Conservation (phyloP, 2,329 filamentous ascomycete species). For the Capronia coronata region DNA sequence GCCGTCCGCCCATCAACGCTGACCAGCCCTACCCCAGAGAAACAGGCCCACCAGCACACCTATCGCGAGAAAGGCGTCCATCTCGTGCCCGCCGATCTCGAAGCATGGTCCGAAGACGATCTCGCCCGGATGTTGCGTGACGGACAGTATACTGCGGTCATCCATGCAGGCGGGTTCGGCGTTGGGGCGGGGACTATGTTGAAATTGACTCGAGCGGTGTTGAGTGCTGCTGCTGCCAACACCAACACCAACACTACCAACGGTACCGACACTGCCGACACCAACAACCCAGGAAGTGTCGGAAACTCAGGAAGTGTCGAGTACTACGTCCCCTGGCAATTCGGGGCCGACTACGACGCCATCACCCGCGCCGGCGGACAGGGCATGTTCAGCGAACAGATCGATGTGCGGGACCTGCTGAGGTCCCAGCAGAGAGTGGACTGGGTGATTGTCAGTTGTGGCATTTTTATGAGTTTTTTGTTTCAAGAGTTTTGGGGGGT, state of each 20-base stretch:
- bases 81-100: slow-evolving; percentile 44
- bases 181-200: slow-evolving; percentile 50
- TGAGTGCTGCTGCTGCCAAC: slow-evolving; percentile 30
- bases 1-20: slow-evolving; percentile 49
- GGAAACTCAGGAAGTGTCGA: slow-evolving; percentile 37
- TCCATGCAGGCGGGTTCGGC: slow-evolving; percentile 58
- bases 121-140: slow-evolving; percentile 41
- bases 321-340: slow-evolving; percentile 66
- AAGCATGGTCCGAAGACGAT: slow-evolving; percentile 29
- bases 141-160: slow-evolving; percentile 37
- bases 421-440: slow-evolving; percentile 43
- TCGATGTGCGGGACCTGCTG: slow-evolving; percentile 51
- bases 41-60: slow-evolving; percentile 30
- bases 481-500: slow-evolving; percentile 59
- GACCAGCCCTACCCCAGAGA: slow-evolving; percentile 35
- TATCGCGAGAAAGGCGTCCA: slow-evolving; percentile 37
- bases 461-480: slow-evolving; percentile 64
- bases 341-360: slow-evolving; percentile 63
- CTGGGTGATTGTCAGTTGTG: slow-evolving; percentile 63
- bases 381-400: slow-evolving; percentile 60
- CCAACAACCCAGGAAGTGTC: no score
- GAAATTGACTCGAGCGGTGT: slow-evolving; percentile 52
- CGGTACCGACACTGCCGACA: no score
- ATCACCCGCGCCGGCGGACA: slow-evolving; percentile 55
- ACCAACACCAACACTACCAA: no score